Percentiles rank a stretch among this genome's conserved stretches.
Conservation (phyloP, 495 filamentous ascomycete genomes). For the Tuber borchii region DNA sequence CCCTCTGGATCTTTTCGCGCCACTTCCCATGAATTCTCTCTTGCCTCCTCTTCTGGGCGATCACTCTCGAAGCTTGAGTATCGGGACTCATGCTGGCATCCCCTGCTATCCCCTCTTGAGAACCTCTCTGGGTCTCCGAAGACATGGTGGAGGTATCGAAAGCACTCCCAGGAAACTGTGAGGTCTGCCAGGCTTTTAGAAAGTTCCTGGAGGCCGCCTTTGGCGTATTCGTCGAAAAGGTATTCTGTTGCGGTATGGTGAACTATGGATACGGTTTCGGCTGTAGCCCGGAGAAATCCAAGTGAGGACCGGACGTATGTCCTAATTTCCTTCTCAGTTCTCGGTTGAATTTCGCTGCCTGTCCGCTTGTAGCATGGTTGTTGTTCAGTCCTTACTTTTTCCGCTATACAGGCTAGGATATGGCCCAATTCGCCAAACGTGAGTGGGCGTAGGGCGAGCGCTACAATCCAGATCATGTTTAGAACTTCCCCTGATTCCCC, state of each 20-base stretch:
- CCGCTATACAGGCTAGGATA: not conserved
- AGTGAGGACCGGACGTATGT: not conserved
- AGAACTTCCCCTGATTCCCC: not conserved
- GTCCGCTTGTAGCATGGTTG: not conserved
- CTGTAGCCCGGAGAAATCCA: not conserved
- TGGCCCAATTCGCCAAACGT: not conserved
- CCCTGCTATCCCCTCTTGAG: fast-evolving
- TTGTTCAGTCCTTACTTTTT: not conserved
- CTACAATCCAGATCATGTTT: not conserved
- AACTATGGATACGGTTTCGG: not conserved
- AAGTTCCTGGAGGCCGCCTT: fast-evolving
- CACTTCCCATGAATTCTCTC: not conserved
- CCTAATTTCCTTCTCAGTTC: not conserved
- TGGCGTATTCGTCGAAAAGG: not conserved
- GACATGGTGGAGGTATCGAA: not conserved
- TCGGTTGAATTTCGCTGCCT: not conserved
- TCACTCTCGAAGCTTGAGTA: not conserved
- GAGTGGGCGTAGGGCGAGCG: not conserved
- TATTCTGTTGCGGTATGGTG: not conserved
- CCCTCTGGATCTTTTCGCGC: not conserved
- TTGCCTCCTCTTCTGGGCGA: not conserved
- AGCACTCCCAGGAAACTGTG: not conserved
- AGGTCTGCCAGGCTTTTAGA: not conserved
- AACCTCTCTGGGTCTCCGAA: not conserved
- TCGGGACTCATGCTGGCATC: fast-evolving